These are phyloP conservation scores for Saitozyma podzolica DNA, from an alignment of 768 basidiomycete species.

Conservation along the genomic window DNA sequence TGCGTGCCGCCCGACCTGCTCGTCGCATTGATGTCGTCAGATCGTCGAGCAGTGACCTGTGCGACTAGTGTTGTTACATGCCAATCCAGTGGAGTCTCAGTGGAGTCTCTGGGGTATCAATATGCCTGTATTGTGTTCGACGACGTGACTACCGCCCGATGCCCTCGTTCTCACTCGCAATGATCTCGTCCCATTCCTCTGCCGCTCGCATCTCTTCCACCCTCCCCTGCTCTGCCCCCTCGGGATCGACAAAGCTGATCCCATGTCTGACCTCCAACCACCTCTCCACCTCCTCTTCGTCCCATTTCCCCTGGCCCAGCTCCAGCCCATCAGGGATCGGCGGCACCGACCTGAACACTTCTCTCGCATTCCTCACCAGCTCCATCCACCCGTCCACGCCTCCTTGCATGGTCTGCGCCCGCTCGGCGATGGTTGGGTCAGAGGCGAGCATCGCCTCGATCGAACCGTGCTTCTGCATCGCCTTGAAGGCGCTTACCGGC, in stretches of 20 bases:
- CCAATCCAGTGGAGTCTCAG: too few species aligned
- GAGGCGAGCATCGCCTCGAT: constrained; percentile 69
- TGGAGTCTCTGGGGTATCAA: too few species aligned
- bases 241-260: constrained; percentile 23
- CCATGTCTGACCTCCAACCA: constrained; percentile 34
- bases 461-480: constrained; percentile 68
- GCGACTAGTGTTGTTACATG: too few species aligned
- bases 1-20: too few species aligned
- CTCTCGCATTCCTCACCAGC: constrained; percentile 26
- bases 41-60: too few species aligned
- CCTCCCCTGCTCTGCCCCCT: background rate
- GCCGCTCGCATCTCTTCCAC: too few species aligned
- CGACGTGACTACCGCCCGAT: too few species aligned
- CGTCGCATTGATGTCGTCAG: too few species aligned
- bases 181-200: too few species aligned
- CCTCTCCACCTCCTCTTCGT: constrained; percentile 23
- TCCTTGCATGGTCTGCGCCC: constrained; percentile 13
- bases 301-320: constrained; percentile 19
- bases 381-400: constrained; percentile 31
- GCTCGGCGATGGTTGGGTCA: constrained; percentile 13
- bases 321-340: constrained; percentile 22
- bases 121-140: too few species aligned
- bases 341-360: constrained; percentile 32
- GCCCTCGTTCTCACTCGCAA: too few species aligned
- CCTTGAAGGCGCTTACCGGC: constrained; percentile 71